These are phyloP conservation scores for Candida cerambycidarum DNA, from an alignment of 805 yeast species.

Conservation along the genomic window DNA sequence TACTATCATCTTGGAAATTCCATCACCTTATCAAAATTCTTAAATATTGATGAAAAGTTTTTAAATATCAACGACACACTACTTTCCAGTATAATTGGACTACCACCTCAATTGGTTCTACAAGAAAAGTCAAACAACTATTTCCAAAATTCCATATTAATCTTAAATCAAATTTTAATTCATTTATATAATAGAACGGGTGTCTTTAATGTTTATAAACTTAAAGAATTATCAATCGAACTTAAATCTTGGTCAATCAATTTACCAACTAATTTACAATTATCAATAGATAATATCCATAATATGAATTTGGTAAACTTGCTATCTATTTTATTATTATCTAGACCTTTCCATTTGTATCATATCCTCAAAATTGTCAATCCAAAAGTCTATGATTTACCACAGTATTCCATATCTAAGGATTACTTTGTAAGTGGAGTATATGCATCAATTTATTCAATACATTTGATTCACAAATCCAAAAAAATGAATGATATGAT, in stretches of 20 bases:
- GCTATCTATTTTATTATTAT: slow-evolving; percentile 36
- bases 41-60: not conserved
- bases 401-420: not conserved
- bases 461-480: not conserved
- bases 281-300: not conserved
- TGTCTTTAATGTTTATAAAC: slow-evolving; percentile 1
- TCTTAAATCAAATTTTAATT: slow-evolving; percentile 7
- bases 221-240: slow-evolving; percentile 31
- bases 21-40: slow-evolving; percentile 1
- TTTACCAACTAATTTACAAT: slow-evolving; percentile 21
- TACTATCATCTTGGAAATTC: slow-evolving; percentile 10
- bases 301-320: slow-evolving; percentile 32
- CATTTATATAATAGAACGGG: slow-evolving; percentile 4
- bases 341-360: slow-evolving; percentile 44
- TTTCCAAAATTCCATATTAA: not conserved
- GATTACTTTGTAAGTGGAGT: slow-evolving; percentile 7
- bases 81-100: not conserved
- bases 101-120: slow-evolving; percentile 2
- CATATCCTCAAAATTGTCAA: slow-evolving; percentile 6
- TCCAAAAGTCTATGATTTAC: not conserved
- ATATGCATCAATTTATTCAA: slow-evolving; percentile 9
- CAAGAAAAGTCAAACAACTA: not conserved
- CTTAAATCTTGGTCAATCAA: slow-evolving; percentile 34
- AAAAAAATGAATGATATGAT: not conserved
- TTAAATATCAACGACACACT: slow-evolving; percentile 6